phyloP scores from a whole-genome alignment of 306 rosid species.

The Pyrus bretschneideri region DNA sequence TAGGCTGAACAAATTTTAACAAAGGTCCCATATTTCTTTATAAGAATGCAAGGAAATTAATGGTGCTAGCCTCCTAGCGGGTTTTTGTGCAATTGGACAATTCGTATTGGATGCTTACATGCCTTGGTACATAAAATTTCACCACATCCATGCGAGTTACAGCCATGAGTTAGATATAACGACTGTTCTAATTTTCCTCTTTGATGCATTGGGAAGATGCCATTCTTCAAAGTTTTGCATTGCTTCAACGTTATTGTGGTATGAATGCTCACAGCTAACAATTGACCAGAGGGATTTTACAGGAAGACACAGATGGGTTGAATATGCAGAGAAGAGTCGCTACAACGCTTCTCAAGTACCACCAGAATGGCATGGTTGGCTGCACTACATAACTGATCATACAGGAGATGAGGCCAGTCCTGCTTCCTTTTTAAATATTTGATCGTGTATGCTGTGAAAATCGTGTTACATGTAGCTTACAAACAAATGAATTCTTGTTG shows the following conservation, averaged over 20 bases:
- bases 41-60: background rate
- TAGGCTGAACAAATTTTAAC: background rate
- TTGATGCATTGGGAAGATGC: background rate
- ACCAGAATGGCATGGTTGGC: conserved; percentile 99
- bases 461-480: background rate
- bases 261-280: conserved; percentile 5
- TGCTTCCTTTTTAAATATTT: background rate
- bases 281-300: conserved; percentile 13
- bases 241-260: background rate
- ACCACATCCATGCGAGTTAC: background rate
- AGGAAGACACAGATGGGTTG: conserved; percentile 99
- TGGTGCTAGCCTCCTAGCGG: background rate
- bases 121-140: background rate
- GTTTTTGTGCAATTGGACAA: too few species aligned
- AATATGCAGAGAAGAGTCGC: conserved; percentile 87
- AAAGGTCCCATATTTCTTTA: background rate
- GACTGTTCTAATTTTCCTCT: background rate
- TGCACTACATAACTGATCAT: conserved; percentile 82
- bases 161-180: background rate
- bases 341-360: conserved; percentile 99
- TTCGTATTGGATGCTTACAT: background rate
- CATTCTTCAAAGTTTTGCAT: background rate
- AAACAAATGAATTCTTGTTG: conserved; percentile 11
- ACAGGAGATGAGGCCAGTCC: conserved; percentile 87
- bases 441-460: conserved; percentile 3